Evolutionary conservation across 345 rosid genomes (phyloP).

Genomic region (Hypericum androsaemum): DNA sequence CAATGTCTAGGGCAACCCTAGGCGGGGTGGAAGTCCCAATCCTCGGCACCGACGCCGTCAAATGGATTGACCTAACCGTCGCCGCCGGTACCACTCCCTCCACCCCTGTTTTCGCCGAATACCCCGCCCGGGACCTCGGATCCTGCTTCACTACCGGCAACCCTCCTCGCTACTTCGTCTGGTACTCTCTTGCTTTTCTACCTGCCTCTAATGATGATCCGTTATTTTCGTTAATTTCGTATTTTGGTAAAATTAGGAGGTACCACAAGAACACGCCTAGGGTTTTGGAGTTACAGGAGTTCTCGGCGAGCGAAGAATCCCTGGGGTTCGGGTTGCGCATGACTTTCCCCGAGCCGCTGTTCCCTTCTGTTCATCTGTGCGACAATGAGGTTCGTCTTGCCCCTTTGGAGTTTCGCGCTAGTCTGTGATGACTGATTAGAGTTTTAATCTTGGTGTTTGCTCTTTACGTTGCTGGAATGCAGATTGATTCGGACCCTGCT

Average conservation of each 20-base stretch:
- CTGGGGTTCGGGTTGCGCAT: slow-evolving; percentile 52
- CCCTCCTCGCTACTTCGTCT: slow-evolving; percentile 34
- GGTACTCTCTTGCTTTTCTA: slow-evolving; percentile 19
- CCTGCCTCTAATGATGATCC: neutral
- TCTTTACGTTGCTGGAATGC: neutral
- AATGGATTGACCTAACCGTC: slow-evolving; percentile 54
- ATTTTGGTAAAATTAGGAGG: slow-evolving; percentile 30
- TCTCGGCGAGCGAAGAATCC: slow-evolving; percentile 39
- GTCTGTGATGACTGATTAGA: neutral
- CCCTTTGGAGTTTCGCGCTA: neutral
- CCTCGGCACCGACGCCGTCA: slow-evolving; percentile 50
- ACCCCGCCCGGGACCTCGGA: slow-evolving; percentile 44
- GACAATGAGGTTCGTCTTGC: slow-evolving; percentile 28
- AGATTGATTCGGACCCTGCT: slow-evolving; percentile 9
- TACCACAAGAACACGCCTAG: slow-evolving; percentile 38
- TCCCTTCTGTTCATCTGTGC: slow-evolving; percentile 59
- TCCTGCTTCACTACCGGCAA: slow-evolving; percentile 40
- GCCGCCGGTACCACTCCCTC: slow-evolving; percentile 5
- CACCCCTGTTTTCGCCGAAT: slow-evolving; percentile 8
- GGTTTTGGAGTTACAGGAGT: slow-evolving; percentile 50
- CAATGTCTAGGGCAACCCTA: slow-evolving; percentile 11
- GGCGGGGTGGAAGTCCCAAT: slow-evolving; percentile 71
- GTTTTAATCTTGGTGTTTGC: neutral
- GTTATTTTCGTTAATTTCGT: neutral
- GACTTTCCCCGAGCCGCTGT: slow-evolving; percentile 46